Evolutionary conservation across 371 early-diverging fungal genomes (phyloP).

Genomic region (Mortierella sp.): DNA sequence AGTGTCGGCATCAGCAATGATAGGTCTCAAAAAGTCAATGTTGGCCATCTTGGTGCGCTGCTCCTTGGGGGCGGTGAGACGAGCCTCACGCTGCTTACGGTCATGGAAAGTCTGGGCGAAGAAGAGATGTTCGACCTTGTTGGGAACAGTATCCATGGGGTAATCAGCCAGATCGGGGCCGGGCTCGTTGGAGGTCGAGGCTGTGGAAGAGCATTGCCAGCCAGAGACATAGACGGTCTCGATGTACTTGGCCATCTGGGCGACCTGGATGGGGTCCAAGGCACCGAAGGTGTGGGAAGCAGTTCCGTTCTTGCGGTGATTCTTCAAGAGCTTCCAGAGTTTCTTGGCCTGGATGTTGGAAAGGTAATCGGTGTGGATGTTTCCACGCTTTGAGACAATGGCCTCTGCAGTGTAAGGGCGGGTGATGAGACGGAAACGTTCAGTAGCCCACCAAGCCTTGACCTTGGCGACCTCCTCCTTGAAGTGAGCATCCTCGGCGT

Average conservation of each 20-base stretch:
- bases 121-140: slow-evolving; percentile 99
- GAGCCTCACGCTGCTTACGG: slow-evolving; percentile 94
- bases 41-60: slow-evolving; percentile 81
- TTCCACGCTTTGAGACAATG: slow-evolving; percentile 94
- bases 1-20: slow-evolving; percentile 98
- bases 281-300: slow-evolving; percentile 96
- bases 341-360: slow-evolving; percentile 95
- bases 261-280: slow-evolving; percentile 94
- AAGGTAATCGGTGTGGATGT: slow-evolving; percentile 77
- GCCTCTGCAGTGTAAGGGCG: slow-evolving; percentile 95
- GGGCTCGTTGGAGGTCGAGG: slow-evolving; percentile 97
- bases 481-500: slow-evolving; percentile 78
- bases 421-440: slow-evolving; percentile 86
- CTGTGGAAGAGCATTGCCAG: slow-evolving; percentile 98
- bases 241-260: slow-evolving; percentile 97
- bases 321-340: slow-evolving; percentile 87
- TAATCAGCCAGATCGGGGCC: slow-evolving; percentile 99
- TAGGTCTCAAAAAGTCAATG: slow-evolving; percentile 94
- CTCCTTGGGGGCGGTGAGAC: slow-evolving; percentile 75
- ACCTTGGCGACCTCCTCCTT: slow-evolving; percentile 84
- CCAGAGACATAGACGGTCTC: slow-evolving; percentile 98
- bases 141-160: slow-evolving; percentile 99
- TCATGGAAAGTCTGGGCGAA: slow-evolving; percentile 98
- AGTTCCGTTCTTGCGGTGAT: slow-evolving; percentile 81
- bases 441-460: slow-evolving; percentile 90